Percentiles rank a stretch among this genome's conserved stretches.
These are phyloP conservation scores for Geotrichum candidum DNA, from an alignment of 1,139 yeast genomes.

Conservation along the genomic window DNA sequence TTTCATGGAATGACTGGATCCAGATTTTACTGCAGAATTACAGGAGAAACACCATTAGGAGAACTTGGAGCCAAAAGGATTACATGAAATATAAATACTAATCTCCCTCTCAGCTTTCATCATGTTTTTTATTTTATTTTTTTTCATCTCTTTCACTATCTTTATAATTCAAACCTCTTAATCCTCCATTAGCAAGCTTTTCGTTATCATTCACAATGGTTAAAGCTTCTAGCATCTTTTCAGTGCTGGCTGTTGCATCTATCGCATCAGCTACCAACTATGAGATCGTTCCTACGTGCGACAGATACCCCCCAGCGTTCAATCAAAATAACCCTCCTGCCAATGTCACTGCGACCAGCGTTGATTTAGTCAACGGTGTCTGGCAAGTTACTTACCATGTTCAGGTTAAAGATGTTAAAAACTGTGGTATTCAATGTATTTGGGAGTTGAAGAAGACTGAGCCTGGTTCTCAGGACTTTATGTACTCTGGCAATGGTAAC, in stretches of 20 bases:
- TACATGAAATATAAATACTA: not conserved
- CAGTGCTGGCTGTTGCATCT: not conserved
- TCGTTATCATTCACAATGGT: not conserved
- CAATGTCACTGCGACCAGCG: conserved; percentile 2
- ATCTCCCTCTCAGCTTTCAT: not conserved
- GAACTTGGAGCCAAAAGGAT: not conserved
- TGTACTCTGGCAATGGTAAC: conserved; percentile 8
- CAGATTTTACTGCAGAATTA: too few species aligned
- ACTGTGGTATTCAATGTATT: conserved; percentile 1
- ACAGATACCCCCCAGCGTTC: not conserved
- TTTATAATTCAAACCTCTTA: not conserved
- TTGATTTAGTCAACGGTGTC: conserved; percentile 4
- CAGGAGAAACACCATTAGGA: too few species aligned
- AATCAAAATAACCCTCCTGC: conserved; percentile 1
- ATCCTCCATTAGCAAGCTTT: not conserved
- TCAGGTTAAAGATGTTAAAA: conserved; percentile 1
- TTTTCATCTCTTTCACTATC: too few species aligned
- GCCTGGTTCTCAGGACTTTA: conserved; percentile 6
- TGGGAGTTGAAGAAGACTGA: conserved; percentile 5
- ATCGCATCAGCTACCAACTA: conserved; percentile 5
- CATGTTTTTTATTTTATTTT: too few species aligned
- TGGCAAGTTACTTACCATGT: conserved; percentile 10
- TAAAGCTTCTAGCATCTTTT: not conserved
- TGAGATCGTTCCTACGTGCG: conserved; percentile 2
- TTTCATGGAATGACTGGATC: not conserved